Evolutionary conservation across 192 early-diverging fungal genomes (phyloP).

Genomic region (Podila epicladia): DNA sequence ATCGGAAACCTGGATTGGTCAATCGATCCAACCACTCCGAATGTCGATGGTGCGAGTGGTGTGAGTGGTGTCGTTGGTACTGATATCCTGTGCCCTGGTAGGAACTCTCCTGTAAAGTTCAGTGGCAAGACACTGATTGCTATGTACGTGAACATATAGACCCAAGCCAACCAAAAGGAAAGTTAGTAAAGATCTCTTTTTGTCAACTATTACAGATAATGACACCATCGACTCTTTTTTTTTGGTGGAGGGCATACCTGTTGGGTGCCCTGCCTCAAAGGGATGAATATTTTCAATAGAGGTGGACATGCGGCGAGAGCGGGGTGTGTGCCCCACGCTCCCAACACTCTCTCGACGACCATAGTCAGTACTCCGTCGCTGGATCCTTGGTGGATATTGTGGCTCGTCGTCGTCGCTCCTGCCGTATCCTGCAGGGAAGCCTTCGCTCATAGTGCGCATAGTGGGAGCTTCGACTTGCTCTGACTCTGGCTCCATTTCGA

Average conservation of each 20-base stretch:
- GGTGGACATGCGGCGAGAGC: neutral
- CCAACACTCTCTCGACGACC: neutral
- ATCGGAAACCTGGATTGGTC: neutral
- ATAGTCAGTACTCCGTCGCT: neutral
- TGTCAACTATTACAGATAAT: too few species aligned
- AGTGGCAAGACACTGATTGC: conserved; percentile 38
- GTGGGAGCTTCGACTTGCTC: neutral
- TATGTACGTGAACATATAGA: neutral
- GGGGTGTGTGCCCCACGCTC: neutral
- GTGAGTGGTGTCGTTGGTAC: neutral
- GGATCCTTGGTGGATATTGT: neutral
- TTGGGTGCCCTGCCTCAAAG: conserved; percentile 30
- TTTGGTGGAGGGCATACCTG: conserved; percentile 13
- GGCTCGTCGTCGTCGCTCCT: neutral
- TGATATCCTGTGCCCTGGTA: neutral
- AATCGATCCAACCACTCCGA: neutral
- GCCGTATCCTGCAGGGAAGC: neutral
- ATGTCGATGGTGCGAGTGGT: neutral
- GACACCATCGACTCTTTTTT: neutral
- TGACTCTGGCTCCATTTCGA: neutral
- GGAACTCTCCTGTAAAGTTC: conserved; percentile 9
- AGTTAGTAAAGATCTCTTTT: neutral
- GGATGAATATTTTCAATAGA: conserved; percentile 19
- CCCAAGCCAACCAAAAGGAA: neutral
- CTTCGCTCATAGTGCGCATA: too few species aligned